phyloP scores from a whole-genome alignment of 2,329 filamentous ascomycete genomes.

The Cladorrhinum sp. region DNA sequence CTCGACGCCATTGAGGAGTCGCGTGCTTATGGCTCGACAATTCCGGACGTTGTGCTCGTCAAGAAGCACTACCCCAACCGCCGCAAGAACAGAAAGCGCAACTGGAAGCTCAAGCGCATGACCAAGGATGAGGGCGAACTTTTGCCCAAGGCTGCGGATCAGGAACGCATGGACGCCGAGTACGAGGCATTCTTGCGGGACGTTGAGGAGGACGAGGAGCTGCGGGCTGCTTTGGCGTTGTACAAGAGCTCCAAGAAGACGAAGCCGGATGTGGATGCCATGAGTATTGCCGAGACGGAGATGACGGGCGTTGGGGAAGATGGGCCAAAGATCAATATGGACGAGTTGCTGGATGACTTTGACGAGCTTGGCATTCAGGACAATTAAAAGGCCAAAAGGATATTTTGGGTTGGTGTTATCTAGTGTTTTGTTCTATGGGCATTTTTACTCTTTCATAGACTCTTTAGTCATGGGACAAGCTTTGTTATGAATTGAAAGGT shows the following conservation, averaged over 20 bases:
- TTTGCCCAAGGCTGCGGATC: conserved; percentile 80
- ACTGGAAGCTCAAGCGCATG: conserved; percentile 96
- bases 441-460: too few species aligned
- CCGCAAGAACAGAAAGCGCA: conserved; percentile 77
- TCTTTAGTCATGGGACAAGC: not conserved
- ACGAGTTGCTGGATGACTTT: conserved; percentile 87
- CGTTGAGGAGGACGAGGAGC: conserved; percentile 90
- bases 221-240: conserved; percentile 77
- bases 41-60: conserved; percentile 91
- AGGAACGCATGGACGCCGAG: conserved; percentile 83
- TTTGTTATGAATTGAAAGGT: too few species aligned
- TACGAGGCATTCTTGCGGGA: conserved; percentile 97
- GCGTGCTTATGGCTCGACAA: conserved; percentile 69
- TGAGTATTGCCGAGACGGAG: conserved; percentile 64
- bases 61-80: conserved; percentile 90
- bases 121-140: conserved; percentile 83
- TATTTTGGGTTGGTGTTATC: not conserved
- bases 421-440: not conserved
- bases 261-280: conserved; percentile 45
- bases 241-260: conserved; percentile 68
- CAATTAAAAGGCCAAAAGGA: conserved; percentile 8
- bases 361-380: conserved; percentile 78
- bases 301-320: conserved; percentile 58
- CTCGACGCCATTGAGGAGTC: conserved; percentile 80
- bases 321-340: conserved; percentile 69